A percentile compares a stretch with the other conserved stretches of the same genome.
Evolutionary conservation across 169 alveolate genomes (phyloP).

Genomic region (Cryptosporidium parvum): DNA sequence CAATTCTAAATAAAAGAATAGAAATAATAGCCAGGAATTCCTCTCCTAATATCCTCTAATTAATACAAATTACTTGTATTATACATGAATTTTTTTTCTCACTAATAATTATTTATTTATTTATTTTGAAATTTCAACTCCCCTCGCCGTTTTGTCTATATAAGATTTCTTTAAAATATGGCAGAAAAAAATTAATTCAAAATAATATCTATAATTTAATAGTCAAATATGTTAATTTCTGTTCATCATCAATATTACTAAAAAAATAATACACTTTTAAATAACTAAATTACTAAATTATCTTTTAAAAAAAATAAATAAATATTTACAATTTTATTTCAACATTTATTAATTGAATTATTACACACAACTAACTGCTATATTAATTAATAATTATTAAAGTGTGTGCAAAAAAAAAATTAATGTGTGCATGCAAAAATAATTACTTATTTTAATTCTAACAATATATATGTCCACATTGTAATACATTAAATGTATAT

Average conservation of each 20-base stretch:
- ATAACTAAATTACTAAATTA: not conserved
- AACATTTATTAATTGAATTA: not conserved
- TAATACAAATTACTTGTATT: not conserved
- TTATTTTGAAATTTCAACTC: not conserved
- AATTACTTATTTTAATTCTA: not conserved
- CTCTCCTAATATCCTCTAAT: not conserved
- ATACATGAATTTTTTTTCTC: slow-evolving; percentile 9
- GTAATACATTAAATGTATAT: not conserved
- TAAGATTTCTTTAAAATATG: not conserved
- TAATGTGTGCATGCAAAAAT: not conserved
- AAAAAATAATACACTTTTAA: too few relatives aligned
- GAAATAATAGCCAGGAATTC: not conserved
- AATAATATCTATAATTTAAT: not conserved
- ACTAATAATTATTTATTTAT: not conserved
- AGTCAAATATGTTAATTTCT: too few relatives aligned
- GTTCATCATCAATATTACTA: too few relatives aligned
- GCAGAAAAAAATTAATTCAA: not conserved
- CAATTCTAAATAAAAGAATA: not conserved
- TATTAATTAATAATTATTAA: not conserved
- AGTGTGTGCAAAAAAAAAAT: not conserved
- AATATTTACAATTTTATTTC: too few relatives aligned
- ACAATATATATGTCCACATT: not conserved
- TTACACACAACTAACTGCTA: not conserved
- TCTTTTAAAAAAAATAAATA: too few relatives aligned
- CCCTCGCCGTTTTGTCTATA: slow-evolving; percentile 68